These are phyloP conservation scores for Pythium insidiosum DNA, from an alignment of 352 stramenopile genomes.

Conservation along the genomic window DNA sequence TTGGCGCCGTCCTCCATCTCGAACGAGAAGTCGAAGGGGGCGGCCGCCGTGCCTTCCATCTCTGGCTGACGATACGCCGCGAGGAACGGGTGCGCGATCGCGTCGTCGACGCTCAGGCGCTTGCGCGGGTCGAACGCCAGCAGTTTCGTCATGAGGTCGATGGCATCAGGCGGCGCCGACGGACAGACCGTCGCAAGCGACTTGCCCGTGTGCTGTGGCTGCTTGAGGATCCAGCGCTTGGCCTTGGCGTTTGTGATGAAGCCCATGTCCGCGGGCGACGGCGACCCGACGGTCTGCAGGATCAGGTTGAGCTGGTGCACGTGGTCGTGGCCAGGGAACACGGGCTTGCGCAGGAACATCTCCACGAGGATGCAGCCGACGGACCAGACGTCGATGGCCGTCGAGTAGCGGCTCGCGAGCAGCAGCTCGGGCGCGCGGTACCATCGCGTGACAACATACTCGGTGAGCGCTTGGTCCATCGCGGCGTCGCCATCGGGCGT, in stretches of 20 bases:
- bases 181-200: slow-evolving; percentile 39
- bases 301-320: slow-evolving; percentile 89
- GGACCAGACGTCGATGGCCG: slow-evolving; percentile 93
- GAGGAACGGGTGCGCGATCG: slow-evolving; percentile 76
- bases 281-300: slow-evolving; percentile 61
- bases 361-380: slow-evolving; percentile 99
- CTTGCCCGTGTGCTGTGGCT: slow-evolving; percentile 56
- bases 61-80: slow-evolving; percentile 44
- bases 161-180: slow-evolving; percentile 37
- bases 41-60: slow-evolving; percentile 26
- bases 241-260: slow-evolving; percentile 83
- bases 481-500: slow-evolving; percentile 22
- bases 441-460: slow-evolving; percentile 93
- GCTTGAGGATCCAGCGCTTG: slow-evolving; percentile 73
- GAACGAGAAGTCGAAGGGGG: slow-evolving; percentile 79
- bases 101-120: slow-evolving; percentile 61
- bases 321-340: slow-evolving; percentile 80
- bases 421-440: slow-evolving; percentile 91
- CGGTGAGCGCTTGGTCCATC: slow-evolving; percentile 58
- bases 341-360: slow-evolving; percentile 86
- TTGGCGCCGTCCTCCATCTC: slow-evolving; percentile 40
- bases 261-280: slow-evolving; percentile 46
- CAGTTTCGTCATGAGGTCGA: slow-evolving; percentile 84
- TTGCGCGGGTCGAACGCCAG: slow-evolving; percentile 87
- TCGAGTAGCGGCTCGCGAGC: slow-evolving; percentile 93